Evolutionary conservation across 2,329 filamentous ascomycete species (phyloP), one percentile per base, ranked within the genome.

Genomic region (Colletotrichum orbiculare): DNA sequence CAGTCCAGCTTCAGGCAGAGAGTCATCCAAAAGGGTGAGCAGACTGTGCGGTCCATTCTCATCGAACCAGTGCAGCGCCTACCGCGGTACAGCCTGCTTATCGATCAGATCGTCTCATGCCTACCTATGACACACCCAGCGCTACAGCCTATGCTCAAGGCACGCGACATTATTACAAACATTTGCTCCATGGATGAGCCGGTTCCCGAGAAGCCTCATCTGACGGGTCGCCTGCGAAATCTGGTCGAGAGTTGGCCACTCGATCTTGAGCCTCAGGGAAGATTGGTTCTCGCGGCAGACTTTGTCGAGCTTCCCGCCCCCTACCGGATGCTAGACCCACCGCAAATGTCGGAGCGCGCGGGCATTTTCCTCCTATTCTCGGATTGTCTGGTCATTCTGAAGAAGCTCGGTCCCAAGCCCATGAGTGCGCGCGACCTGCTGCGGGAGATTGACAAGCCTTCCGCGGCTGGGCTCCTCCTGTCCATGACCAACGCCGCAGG

Each of bases 51-150:
- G 53, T 98, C 96, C 4, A 87, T 96, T 68, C 85, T 99, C 59
- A 99, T 99, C 75, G 96, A 99, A 77, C 96, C 96, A 2, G 94
- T 99, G 0, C 96, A 99, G 77, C 87, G 96, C 56, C 85, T 99
- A 56, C 96, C 96, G 34, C 90, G 96, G 34, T 99, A 99, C 79
- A 97, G 93, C 73, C 83, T 99, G 41, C 91, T 98, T 73, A 98
- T 99, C 71, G 96, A 99, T 79, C 94, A 96, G 73, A 97, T 99
- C 73, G 87, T 96, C 52, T 89, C 90, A 69, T 94, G 91, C 66
- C 85, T 98, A 15, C 94, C 95, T 5, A 87, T 94, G 54, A 89
- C 91, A 8, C 94, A 98, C 74, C 92, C 94, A 3, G 94, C 94
- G 0, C 84, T 97, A 57, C 90, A 91, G 69, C 85, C 86, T 3